phyloP scores from a whole-genome alignment of 2,329 filamentous ascomycete genomes.

The Diaporthe sp. region DNA sequence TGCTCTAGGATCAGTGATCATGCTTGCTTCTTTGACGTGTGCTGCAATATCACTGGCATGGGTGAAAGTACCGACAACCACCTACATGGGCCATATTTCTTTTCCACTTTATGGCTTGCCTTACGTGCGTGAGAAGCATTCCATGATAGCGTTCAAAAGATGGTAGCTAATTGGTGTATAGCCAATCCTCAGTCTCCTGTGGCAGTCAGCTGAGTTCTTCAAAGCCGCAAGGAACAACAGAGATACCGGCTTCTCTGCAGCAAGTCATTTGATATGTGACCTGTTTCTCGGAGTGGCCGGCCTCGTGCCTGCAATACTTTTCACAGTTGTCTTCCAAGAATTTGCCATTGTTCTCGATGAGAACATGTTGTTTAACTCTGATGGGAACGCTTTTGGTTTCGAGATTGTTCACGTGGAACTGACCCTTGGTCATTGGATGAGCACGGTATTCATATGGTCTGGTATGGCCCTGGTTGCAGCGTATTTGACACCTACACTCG shows the following conservation, averaged over 20 bases:
- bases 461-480: background rate
- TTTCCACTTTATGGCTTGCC: background rate
- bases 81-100: too few species aligned
- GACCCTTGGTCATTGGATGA: background rate
- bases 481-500: background rate
- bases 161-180: background rate
- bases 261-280: background rate
- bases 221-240: background rate
- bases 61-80: background rate
- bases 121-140: background rate
- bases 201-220: conserved; percentile 1
- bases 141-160: fast-evolving
- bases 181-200: background rate
- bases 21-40: background rate
- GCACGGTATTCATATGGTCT: background rate
- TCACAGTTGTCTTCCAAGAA: background rate
- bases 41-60: background rate
- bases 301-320: background rate
- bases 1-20: background rate
- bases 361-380: too few species aligned
- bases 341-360: background rate
- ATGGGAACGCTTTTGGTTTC: too few species aligned
- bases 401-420: too few species aligned
- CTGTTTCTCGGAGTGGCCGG: background rate
- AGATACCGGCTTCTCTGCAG: background rate